Base-by-base conservation (phyloP, 371 early-diverging fungal genomes). In the Phascolomyces articulosus region DNA sequence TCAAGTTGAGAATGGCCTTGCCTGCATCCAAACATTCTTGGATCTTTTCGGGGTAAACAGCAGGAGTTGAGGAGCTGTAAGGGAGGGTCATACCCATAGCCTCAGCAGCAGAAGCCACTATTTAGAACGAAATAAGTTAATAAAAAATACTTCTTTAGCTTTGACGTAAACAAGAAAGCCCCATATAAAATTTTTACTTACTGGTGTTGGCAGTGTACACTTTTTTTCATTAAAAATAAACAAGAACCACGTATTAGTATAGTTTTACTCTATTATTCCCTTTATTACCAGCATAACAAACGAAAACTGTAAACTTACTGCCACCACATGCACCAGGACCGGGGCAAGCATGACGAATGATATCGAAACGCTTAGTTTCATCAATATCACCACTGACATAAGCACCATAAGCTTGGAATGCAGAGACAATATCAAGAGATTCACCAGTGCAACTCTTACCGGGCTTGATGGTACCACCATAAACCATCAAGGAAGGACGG, bases 191-290 rank as follows among this genome's bases (percentile, higher is more conserved):
- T n/a, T n/a, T 20, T 55, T 10, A 73, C 85, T 57, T 86, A 91
- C 91, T 94, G 18, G 97, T 97, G 72, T 98, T 98, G 62, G 98
- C 98, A 54, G 98, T 98, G 79, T 96, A 98, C 97, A 98, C 72
- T 65, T 48, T 31, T 9, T 38, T 10, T 10, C 28, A 60, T 53
- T 28, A 41, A 60, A 23, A 41, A 54, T 1, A 49, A n/a, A 23
- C 21, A 18, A 58, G 28, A 40, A 41, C 4, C 44, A 1, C 1
- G 31, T 49, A 10, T 59, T 44, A 44, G 58, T 40, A 24, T 34
- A 24, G n/a, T 26, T n/a, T 6, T 34, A 34, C 11, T 11, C 11
- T 6, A 34, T 34, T 53, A 40, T 28, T 24, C 27, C 11, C 27
- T 41, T 11, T 20, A 20, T n/a, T 47, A 11, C n/a, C 47, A 23